Conservation (phyloP, 257 asterid species). For the Nicotiana undulata region DNA sequence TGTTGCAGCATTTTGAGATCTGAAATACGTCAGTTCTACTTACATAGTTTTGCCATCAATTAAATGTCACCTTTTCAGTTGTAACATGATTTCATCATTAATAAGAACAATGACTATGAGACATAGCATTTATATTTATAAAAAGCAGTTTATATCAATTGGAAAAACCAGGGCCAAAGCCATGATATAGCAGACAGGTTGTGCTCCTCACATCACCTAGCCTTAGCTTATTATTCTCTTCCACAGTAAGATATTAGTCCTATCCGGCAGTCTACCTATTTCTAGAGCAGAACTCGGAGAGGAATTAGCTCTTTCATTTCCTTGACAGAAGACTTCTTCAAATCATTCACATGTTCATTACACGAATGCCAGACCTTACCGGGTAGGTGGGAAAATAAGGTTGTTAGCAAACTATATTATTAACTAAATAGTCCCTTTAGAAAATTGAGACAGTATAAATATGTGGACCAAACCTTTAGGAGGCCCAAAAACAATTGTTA, state of each 20-base stretch:
- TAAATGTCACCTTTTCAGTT: background rate
- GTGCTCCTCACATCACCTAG: background rate
- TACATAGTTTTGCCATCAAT: background rate
- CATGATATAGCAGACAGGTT: background rate
- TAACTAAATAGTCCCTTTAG: background rate
- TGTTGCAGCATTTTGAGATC: background rate
- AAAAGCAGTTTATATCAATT: background rate
- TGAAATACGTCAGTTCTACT: background rate
- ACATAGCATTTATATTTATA: background rate
- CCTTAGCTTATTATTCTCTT: background rate
- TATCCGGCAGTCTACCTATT: background rate
- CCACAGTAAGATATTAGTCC: background rate
- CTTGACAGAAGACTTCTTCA: background rate
- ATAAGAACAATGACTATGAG: background rate
- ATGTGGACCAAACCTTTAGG: background rate
- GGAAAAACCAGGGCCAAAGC: background rate
- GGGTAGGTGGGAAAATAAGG: background rate
- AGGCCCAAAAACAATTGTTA: background rate
- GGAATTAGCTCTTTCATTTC: background rate
- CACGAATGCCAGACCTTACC: background rate
- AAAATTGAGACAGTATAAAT: background rate
- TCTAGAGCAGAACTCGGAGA: background rate
- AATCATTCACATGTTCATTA: no score
- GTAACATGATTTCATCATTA: background rate
- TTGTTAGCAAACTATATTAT: background rate